phyloP scores from a whole-genome alignment of 1,284 basidiomycete species.

The Tylopilus orsonianus region DNA sequence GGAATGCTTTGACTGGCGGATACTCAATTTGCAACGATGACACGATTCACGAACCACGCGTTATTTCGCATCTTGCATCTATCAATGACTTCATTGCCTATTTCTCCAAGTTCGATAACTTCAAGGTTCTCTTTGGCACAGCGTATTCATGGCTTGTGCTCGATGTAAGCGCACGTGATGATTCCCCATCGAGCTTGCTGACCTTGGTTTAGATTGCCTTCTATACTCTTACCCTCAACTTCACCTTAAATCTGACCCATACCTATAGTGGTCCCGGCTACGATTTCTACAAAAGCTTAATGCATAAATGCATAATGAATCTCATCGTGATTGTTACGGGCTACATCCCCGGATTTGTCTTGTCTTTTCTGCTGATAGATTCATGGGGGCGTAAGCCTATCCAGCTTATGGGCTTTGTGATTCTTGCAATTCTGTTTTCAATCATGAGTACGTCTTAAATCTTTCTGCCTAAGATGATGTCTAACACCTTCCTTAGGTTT shows the following conservation, averaged over 20 bases:
- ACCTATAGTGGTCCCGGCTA: conserved; percentile 4
- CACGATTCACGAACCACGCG: conserved; percentile 37
- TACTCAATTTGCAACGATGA: conserved; percentile 40
- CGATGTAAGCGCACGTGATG: conserved; percentile 37
- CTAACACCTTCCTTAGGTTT: conserved; percentile 38
- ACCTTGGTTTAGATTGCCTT: conserved; percentile 46
- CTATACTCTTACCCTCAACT: conserved; percentile 60
- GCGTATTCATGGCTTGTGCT: conserved; percentile 61
- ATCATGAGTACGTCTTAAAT: conserved; percentile 39
- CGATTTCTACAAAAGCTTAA: conserved; percentile 25
- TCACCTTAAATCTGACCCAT: conserved; percentile 37
- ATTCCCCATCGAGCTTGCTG: neutral
- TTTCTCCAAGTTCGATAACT: conserved; percentile 43
- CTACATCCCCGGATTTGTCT: conserved; percentile 50
- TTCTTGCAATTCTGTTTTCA: conserved; percentile 52
- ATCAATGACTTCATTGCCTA: conserved; percentile 44
- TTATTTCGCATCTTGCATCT: conserved; percentile 44
- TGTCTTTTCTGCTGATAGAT: conserved; percentile 48
- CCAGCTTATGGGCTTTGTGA: conserved; percentile 56
- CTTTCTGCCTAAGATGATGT: neutral
- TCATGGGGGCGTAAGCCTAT: conserved; percentile 49
- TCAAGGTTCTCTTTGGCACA: conserved; percentile 44
- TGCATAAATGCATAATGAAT: conserved; percentile 33
- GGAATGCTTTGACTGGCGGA: conserved; percentile 43
- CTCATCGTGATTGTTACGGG: conserved; percentile 50